Percentiles rank a stretch among this genome's conserved stretches.
These are phyloP conservation scores for Cystobasidium sp. DNA, from an alignment of 1,284 basidiomycete genomes.

Conservation along the genomic window DNA sequence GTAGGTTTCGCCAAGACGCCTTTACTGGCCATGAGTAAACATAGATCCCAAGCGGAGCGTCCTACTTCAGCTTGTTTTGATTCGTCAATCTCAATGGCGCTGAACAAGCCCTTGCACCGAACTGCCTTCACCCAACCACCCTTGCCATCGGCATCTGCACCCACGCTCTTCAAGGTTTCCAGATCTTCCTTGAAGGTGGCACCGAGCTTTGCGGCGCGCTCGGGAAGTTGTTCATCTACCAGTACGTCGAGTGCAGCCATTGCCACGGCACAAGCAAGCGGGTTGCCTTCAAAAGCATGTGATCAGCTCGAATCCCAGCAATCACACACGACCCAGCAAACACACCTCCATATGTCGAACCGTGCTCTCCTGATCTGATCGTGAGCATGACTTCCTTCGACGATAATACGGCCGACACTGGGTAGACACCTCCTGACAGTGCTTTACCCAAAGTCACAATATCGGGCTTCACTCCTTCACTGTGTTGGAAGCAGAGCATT, in stretches of 20 bases:
- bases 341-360: slow-evolving; percentile 88
- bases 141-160: slow-evolving; percentile 39
- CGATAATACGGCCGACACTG: slow-evolving; percentile 91
- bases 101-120: slow-evolving; percentile 66
- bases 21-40: slow-evolving; percentile 85
- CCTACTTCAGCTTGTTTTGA: slow-evolving; percentile 69
- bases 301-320: not conserved
- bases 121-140: slow-evolving; percentile 52
- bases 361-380: slow-evolving; percentile 96
- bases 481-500: slow-evolving; percentile 87
- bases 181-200: slow-evolving; percentile 77
- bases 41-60: slow-evolving; percentile 93
- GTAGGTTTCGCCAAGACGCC: slow-evolving; percentile 95
- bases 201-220: slow-evolving; percentile 77
- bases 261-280: slow-evolving; percentile 91
- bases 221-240: slow-evolving; percentile 79
- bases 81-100: slow-evolving; percentile 94
- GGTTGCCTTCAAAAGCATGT: slow-evolving; percentile 68
- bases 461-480: slow-evolving; percentile 81
- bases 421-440: slow-evolving; percentile 93
- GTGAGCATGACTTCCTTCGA: slow-evolving; percentile 90
- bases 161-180: slow-evolving; percentile 55
- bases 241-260: slow-evolving; percentile 88
- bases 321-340: slow-evolving; percentile 16
- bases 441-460: slow-evolving; percentile 94